Evolutionary conservation across 1,284 basidiomycete genomes (phyloP), one percentile per base, ranked within the genome.

Genomic region (Neolentinus lepideus): DNA sequence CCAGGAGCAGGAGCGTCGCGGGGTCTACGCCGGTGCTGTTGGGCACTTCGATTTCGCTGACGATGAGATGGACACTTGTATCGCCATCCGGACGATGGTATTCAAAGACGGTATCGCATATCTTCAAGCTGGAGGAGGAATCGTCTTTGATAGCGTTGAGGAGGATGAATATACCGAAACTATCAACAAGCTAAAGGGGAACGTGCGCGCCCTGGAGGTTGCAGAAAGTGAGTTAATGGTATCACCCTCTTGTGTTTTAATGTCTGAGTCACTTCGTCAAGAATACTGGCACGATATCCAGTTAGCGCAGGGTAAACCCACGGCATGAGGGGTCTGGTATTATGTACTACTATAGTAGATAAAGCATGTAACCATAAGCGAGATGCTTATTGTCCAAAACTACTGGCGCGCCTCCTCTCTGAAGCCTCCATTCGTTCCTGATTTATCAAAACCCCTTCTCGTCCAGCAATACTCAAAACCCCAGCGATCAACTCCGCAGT

Each of bases 91-190:
- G 45, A 99, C 96, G 1, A 99, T 99, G 94, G 84, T 88, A 1
- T 98, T 98, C 78, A 98, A 96, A 72, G 84, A 96, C 63, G 94
- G 94, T 1, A 76, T 85, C 19, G 94, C 88, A 9, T 99, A 98
- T 70, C 74, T 99, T 52, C 96, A 98, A 71, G 95, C 97, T 46
- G 94, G 95, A 2, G 97, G 97, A 48, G 97, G 97, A 2, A 98
- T 99, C 63, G 97, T 99, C 2, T 95, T 88, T 62, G 97, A 99
- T 71, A 96, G 92, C 64, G 87, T 94, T 10, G 97, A 99, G 70
- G 92, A 98, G 67, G 96, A 98, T 46, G 97, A 99, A 70, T 98
- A 95, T 65, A 70, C 89, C 2, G 96, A 99, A 72, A 99, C 95
- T 24, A 77, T 99, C 66, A 98, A 98, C 78, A 99, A 99, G 72